These are phyloP conservation scores for Kazachstania viticola DNA, from an alignment of 805 yeast genomes.

Conservation along the genomic window DNA sequence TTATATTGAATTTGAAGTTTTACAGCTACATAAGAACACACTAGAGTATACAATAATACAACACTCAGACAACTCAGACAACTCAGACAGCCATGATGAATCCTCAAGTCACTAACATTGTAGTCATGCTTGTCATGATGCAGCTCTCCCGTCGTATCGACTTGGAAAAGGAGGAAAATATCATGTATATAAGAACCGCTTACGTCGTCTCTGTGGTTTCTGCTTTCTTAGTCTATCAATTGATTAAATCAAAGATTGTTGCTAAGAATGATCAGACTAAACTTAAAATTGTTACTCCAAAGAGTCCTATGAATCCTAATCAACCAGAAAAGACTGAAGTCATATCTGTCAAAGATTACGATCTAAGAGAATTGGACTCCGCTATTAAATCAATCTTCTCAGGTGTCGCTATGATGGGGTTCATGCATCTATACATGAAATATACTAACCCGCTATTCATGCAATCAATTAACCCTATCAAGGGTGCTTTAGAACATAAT, in stretches of 20 bases:
- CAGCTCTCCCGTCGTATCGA: conserved; percentile 84
- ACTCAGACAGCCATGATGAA: no score
- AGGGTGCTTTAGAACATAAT: conserved; percentile 81
- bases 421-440: conserved; percentile 96
- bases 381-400: conserved; percentile 78
- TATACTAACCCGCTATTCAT: conserved; percentile 93
- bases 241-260: conserved; percentile 47
- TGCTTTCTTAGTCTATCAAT: conserved; percentile 56
- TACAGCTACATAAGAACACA: no score
- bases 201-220: conserved; percentile 56
- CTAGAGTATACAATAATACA: no score
- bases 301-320: conserved; percentile 60
- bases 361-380: conserved; percentile 69
- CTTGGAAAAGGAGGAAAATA: conserved; percentile 69
- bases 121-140: conserved; percentile 92
- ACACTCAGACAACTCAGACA: no score
- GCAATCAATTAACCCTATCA: conserved; percentile 85
- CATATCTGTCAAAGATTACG: conserved; percentile 90
- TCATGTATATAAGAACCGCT: conserved; percentile 64
- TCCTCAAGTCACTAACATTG: conserved; percentile 79
- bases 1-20: no score
- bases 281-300: conserved; percentile 76
- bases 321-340: conserved; percentile 81
- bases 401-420: conserved; percentile 92
- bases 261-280: conserved; percentile 85